Conservation (phyloP, 2,329 filamentous ascomycete species). For the Mariannaea elegans region DNA sequence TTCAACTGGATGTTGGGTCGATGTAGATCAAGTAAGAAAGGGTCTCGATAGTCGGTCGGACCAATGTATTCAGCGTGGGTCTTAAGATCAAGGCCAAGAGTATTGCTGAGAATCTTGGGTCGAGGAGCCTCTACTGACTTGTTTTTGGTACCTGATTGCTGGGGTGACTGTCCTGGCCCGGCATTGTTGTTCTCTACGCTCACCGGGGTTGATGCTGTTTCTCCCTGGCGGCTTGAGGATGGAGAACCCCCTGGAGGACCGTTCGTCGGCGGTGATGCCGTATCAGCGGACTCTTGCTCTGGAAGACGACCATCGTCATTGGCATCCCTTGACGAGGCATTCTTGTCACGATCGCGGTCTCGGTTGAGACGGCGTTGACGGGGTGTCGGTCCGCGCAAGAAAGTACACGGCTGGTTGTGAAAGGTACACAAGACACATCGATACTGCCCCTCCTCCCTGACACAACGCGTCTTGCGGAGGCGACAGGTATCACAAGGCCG, state of each 20-base stretch:
- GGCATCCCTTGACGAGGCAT: conserved; percentile 26
- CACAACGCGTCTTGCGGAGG: conserved; percentile 71
- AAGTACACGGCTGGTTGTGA: conserved; percentile 73
- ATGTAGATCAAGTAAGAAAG: conserved; percentile 64
- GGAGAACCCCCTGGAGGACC: conserved; percentile 29
- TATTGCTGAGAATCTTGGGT: conserved; percentile 48
- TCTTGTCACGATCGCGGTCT: conserved; percentile 31
- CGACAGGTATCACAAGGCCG: conserved; percentile 72
- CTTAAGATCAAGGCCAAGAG: conserved; percentile 64
- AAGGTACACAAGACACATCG: conserved; percentile 72
- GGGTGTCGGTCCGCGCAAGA: conserved; percentile 55
- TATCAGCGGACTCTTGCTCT: conserved; percentile 13
- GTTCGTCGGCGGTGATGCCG: conserved; percentile 26
- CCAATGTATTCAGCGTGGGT: conserved; percentile 70
- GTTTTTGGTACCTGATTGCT: conserved; percentile 28
- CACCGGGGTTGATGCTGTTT: conserved; percentile 34
- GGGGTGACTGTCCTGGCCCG: conserved; percentile 20
- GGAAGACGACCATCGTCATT: conserved; percentile 22
- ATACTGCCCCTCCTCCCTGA: conserved; percentile 66
- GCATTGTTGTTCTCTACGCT: conserved; percentile 34
- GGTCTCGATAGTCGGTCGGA: conserved; percentile 66
- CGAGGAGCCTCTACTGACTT: conserved; percentile 32
- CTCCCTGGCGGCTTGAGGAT: conserved; percentile 35
- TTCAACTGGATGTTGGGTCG: conserved; percentile 55
- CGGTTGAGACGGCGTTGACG: conserved; percentile 41